Base-by-base conservation (phyloP, 2,329 filamentous ascomycete genomes). In the Magnaporthiopsis rhizophila region DNA sequence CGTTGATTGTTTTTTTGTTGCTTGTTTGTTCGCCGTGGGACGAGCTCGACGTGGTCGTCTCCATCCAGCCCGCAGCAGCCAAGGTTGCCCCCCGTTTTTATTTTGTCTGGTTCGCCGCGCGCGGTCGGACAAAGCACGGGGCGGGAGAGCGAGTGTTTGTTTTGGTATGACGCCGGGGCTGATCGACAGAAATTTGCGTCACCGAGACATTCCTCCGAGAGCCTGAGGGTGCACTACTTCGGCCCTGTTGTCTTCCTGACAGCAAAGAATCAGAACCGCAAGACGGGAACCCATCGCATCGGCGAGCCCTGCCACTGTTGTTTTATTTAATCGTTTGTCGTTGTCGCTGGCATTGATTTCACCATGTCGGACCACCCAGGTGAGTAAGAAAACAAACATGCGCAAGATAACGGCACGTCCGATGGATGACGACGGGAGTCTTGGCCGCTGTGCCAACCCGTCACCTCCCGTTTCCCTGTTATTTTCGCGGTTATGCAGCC, bases 81-180 rank as follows among this genome's bases (percentile, higher is more conserved):
- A 53, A 53, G 45, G 13, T 53, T 24, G n/a, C 45, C 45, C 45
- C 30, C 45, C 18, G 21, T n/a, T 53, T 45, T 45, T 45, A 15
- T 45, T 45, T 24, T 24, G 21, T 21, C 45, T 53, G 21, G 7
- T 7, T n/a, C 45, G 5, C 45, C 45, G 45, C 45, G n/a, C 45
- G 45, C 45, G 21, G 45, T 53, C 45, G n/a, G 45, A 53, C 21
- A 53, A 53, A 53, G 45, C 21, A 53, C 45, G 13, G 21, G 30
- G 45, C 45, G 21, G 45, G 45, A 53, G 45, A 53, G 45, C 8
- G 21, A 24, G 3, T 38, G 26, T 34, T 59, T 58, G 58, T 63
- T 63, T 34, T 69, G 69, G 69, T 71, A 71, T 70, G 68, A 71
- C 66, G 69, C 69, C 65, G 66, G 66, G 64, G 66, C 67, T 45